phyloP scores from a whole-genome alignment of 202 grass and related monocot species.

The Carex arenaria region DNA sequence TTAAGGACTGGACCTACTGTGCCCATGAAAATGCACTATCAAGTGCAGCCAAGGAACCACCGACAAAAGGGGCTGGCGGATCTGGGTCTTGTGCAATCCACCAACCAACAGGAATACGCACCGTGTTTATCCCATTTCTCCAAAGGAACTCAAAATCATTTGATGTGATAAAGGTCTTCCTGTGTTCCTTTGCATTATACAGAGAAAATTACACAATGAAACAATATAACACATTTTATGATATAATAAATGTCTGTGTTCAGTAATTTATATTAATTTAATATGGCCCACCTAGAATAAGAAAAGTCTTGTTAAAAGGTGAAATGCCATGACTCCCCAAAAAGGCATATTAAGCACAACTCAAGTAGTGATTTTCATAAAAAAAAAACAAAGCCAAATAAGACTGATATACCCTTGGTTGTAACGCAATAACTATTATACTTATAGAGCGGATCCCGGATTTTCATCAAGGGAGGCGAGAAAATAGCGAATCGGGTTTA shows the following conservation, averaged over 20 bases:
- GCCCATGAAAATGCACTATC: slow-evolving; percentile 71
- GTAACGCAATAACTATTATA: neutral
- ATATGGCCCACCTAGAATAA: neutral
- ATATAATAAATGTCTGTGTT: neutral
- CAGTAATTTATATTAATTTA: slow-evolving; percentile 8
- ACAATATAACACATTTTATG: neutral
- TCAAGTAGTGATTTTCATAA: neutral
- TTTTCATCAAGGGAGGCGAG: too few species aligned
- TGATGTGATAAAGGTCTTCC: slow-evolving; percentile 53
- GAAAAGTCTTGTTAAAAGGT: neutral
- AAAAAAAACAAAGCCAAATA: neutral
- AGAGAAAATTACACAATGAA: slow-evolving; percentile 23
- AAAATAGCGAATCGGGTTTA: too few species aligned
- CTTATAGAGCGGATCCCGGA: neutral
- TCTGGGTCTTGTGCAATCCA: slow-evolving; percentile 64
- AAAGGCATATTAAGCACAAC: neutral
- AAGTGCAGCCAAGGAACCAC: slow-evolving; percentile 57
- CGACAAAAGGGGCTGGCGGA: slow-evolving; percentile 58
- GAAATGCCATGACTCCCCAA: neutral
- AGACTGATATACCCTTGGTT: neutral
- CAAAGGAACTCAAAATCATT: slow-evolving; percentile 65
- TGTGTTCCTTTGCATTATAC: slow-evolving; percentile 44
- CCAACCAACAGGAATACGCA: slow-evolving; percentile 78
- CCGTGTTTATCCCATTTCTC: slow-evolving; percentile 55
- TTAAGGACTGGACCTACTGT: slow-evolving; percentile 39